Base-by-base conservation (phyloP, 208 protist genomes). In the Naegleria lovaniensis region DNA sequence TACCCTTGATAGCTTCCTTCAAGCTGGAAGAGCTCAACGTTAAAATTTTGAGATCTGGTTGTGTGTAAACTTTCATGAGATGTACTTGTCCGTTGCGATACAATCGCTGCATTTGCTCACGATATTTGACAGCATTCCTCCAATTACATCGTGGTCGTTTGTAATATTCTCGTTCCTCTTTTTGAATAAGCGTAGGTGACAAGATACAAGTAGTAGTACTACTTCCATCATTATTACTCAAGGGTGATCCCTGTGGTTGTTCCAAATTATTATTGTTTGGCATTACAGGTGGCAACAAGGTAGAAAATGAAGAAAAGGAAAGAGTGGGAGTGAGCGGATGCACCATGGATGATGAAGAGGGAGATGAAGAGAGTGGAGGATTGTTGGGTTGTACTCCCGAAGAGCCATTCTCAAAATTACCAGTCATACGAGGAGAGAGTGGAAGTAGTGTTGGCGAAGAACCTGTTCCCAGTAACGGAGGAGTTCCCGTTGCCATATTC, bases 41-140 rank as follows among this genome's bases (percentile, higher is more conserved):
- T 13, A 85, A n/a, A 48, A 85, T 39, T 43, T 85, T 85, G 15
- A 85, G 29, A 33, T 85, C 83, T 5, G 83, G 39, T 85, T 85
- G 83, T 38, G 33, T 85, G 25, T 85, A 85, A 48, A 85, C 40
- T 43, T 85, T 85, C 29, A 85, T 43, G 15, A 85, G 15, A 38
- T 85, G n/a, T 16, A 85, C 83, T 39, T 39, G 11, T 19, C 16
- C 29, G 48, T 9, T n/a, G 6, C 40, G 2, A 48, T 85, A 85
- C 16, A 13, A 48, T 5, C 36, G 15, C 48, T 85, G 39, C 33
- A 48, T 48, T 48, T 51, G 33, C 11, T 85, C 83, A 43, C 83
- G 39, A 48, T 39, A 48, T 85, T 85, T 85, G 38, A 48, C 33
- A 43, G 40, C 40, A 48, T 85, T 85, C 13, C 83, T 85, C 83